A percentile compares a stretch with the other conserved stretches of the same genome.
These are phyloP conservation scores for Smittium culicis DNA, from an alignment of 371 early-diverging fungal genomes.

Conservation along the genomic window DNA sequence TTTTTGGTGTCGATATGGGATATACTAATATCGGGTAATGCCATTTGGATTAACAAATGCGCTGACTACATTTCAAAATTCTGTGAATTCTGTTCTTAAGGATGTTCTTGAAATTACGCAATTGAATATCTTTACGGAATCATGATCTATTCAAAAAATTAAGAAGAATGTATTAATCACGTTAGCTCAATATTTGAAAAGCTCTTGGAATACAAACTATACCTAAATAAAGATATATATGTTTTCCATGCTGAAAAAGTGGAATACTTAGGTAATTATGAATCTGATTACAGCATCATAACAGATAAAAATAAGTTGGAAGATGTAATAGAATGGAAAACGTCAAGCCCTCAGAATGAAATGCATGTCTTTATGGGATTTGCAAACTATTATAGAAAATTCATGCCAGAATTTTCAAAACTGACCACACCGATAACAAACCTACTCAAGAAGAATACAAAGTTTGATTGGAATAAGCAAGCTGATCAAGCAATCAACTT, in stretches of 20 bases:
- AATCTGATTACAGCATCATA: slow-evolving; percentile 13
- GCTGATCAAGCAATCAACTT: no score
- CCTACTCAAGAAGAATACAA: background rate
- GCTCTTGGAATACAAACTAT: slow-evolving; percentile 15
- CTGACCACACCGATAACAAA: slow-evolving; percentile 16
- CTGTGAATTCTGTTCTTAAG: slow-evolving; percentile 6
- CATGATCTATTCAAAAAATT: slow-evolving; percentile 35
- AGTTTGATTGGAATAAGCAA: background rate
- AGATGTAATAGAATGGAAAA: slow-evolving; percentile 10
- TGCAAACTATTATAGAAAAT: slow-evolving; percentile 25
- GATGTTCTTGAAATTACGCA: slow-evolving; percentile 8
- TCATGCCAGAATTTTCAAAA: slow-evolving; percentile 19
- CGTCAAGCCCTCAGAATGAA: slow-evolving; percentile 10
- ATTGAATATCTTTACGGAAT: slow-evolving; percentile 26
- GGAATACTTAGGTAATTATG: slow-evolving; percentile 32
- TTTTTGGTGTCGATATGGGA: slow-evolving; percentile 27
- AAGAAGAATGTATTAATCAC: slow-evolving; percentile 33
- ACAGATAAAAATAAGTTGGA: background rate
- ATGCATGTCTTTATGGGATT: slow-evolving; percentile 29
- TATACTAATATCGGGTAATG: slow-evolving; percentile 31
- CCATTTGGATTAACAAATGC: slow-evolving; percentile 32
- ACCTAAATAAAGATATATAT: slow-evolving; percentile 38
- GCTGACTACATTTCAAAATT: slow-evolving; percentile 11
- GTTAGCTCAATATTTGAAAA: slow-evolving; percentile 23
- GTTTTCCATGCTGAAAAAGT: slow-evolving; percentile 25